Conservation (phyloP, 306 rosid genomes). For the Castanopsis chinensis region DNA sequence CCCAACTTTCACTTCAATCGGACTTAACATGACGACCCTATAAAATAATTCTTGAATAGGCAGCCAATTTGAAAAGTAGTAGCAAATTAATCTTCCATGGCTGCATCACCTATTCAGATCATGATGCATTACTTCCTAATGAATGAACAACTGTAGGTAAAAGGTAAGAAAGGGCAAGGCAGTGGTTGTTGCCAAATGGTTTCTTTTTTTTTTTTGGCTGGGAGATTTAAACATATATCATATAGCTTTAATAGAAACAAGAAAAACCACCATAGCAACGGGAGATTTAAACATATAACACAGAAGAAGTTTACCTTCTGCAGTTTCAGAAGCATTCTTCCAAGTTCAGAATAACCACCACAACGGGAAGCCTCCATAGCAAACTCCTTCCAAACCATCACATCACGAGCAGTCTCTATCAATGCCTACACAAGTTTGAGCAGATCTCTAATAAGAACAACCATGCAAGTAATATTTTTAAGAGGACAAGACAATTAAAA, state of each 20-base stretch:
- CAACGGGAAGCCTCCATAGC: constrained; percentile 92
- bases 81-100: too few relatives aligned
- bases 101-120: neutral
- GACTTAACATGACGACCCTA: too few relatives aligned
- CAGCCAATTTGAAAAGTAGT: too few relatives aligned
- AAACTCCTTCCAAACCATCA: constrained; percentile 77
- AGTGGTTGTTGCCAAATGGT: neutral
- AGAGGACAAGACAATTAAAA: constrained; percentile 5
- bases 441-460: constrained; percentile 18
- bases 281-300: constrained; percentile 21
- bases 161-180: neutral
- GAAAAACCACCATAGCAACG: neutral
- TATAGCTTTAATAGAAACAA: neutral
- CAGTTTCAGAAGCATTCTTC: constrained; percentile 89
- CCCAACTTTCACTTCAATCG: too few relatives aligned
- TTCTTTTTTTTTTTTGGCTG: too few relatives aligned
- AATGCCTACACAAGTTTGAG: constrained; percentile 62
- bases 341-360: constrained; percentile 77
- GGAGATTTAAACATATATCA: neutral
- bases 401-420: constrained; percentile 73
- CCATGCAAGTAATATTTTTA: constrained; percentile 11
- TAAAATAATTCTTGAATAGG: too few relatives aligned
- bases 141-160: too few relatives aligned
- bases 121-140: neutral
- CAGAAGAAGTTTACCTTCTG: constrained; percentile 69